Conservation (phyloP, 768 basidiomycete genomes). For the Leccinum olivaceopallidum region DNA sequence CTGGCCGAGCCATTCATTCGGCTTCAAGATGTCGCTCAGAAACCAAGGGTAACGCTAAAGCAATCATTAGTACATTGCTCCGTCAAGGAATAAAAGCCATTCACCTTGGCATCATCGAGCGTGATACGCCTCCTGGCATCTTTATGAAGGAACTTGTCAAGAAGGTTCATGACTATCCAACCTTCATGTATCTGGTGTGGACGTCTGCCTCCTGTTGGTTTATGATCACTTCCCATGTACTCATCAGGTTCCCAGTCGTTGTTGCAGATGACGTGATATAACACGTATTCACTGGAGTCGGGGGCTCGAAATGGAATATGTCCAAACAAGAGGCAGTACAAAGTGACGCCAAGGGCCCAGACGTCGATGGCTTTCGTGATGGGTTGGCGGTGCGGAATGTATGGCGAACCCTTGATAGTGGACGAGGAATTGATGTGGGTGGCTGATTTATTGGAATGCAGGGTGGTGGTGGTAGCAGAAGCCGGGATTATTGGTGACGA, state of each 20-base stretch:
- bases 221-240: constrained; percentile 69
- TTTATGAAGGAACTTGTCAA: constrained; percentile 82
- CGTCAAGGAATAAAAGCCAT: constrained; percentile 11
- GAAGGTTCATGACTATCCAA: constrained; percentile 61
- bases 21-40: constrained; percentile 62
- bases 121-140: constrained; percentile 72
- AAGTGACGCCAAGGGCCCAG: constrained; percentile 96
- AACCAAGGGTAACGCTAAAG: constrained; percentile 64
- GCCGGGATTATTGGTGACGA: constrained; percentile 35
- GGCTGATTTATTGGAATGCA: constrained; percentile 30
- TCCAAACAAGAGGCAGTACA: constrained; percentile 93
- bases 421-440: constrained; percentile 32
- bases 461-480: constrained; percentile 32
- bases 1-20: constrained; percentile 67
- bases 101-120: constrained; percentile 81
- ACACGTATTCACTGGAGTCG: constrained; percentile 63
- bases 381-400: constrained; percentile 39
- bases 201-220: constrained; percentile 64
- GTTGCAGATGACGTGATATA: constrained; percentile 80
- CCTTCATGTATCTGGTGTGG: constrained; percentile 52
- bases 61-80: constrained; percentile 4
- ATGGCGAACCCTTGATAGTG: constrained; percentile 29
- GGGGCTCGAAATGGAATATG: constrained; percentile 70
- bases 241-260: constrained; percentile 68
- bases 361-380: constrained; percentile 95